Evolutionary conservation across 179 eudicot species (phyloP).

Genomic region (Kewa caespitosa): DNA sequence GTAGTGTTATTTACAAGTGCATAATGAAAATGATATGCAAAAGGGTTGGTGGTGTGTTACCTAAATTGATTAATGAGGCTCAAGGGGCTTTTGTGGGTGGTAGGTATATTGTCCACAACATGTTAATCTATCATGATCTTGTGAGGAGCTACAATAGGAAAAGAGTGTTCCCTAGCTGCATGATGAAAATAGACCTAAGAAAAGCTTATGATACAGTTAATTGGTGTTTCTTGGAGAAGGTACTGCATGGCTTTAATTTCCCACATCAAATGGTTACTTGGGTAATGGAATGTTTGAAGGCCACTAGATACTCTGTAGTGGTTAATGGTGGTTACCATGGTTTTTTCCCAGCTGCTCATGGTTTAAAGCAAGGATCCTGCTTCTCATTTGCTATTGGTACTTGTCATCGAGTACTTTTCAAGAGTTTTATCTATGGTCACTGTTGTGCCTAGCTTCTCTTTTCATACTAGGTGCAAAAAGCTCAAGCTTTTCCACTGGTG

Average conservation of each 20-base stretch:
- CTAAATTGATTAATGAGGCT: too few relatives aligned
- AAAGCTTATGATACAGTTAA: not conserved
- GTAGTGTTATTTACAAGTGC: not conserved
- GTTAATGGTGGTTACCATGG: not conserved
- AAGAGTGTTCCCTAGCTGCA: not conserved
- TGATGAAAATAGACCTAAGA: not conserved
- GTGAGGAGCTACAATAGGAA: not conserved
- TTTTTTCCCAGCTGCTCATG: not conserved
- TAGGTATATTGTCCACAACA: not conserved
- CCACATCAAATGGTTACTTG: not conserved
- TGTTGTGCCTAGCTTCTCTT: not conserved
- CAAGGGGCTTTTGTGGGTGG: not conserved
- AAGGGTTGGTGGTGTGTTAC: not conserved
- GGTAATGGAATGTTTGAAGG: not conserved
- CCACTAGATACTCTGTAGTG: not conserved
- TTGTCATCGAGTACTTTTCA: not conserved
- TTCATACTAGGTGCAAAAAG: not conserved
- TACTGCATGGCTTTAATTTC: not conserved
- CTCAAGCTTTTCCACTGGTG: not conserved
- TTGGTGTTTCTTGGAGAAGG: not conserved
- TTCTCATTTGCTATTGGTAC: not conserved
- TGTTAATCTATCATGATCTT: not conserved
- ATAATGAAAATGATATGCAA: not conserved
- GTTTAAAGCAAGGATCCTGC: not conserved
- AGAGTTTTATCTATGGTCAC: not conserved